Conservation (phyloP, 1,284 basidiomycete genomes). For the Tylopilus sp. region DNA sequence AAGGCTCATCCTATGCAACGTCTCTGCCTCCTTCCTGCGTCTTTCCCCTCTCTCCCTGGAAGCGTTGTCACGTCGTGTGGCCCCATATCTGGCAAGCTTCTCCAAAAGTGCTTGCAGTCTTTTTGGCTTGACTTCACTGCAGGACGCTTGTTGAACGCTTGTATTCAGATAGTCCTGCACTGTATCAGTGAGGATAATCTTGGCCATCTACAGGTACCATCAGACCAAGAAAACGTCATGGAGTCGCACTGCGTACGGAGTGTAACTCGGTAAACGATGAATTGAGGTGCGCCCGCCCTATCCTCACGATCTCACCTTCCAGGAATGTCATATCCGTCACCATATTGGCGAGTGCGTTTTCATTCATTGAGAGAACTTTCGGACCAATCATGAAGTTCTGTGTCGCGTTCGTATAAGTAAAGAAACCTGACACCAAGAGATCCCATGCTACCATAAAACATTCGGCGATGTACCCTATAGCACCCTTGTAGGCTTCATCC, state of each 20-base stretch:
- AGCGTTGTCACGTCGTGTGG: conserved; percentile 56
- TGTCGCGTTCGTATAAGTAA: conserved; percentile 8
- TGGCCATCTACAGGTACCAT: conserved; percentile 59
- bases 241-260: conserved; percentile 51
- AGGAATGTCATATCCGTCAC: conserved; percentile 83
- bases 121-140: conserved; percentile 70
- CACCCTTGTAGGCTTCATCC: conserved; percentile 83
- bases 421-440: background rate
- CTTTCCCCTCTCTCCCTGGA: conserved; percentile 66
- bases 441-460: conserved; percentile 78
- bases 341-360: conserved; percentile 83
- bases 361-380: conserved; percentile 81
- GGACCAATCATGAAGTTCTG: conserved; percentile 79
- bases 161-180: conserved; percentile 82
- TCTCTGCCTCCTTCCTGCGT: conserved; percentile 78
- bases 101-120: conserved; percentile 75
- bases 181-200: conserved; percentile 71
- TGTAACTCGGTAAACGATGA: conserved; percentile 82
- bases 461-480: conserved; percentile 82
- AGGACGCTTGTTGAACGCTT: conserved; percentile 69
- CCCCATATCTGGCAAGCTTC: conserved; percentile 73
- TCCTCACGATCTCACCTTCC: conserved; percentile 75
- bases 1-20: conserved; percentile 51
- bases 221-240: conserved; percentile 6
- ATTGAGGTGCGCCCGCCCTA: conserved; percentile 68